Conservation (phyloP, 2,329 filamentous ascomycete genomes). For the Metarhizium sp. region DNA sequence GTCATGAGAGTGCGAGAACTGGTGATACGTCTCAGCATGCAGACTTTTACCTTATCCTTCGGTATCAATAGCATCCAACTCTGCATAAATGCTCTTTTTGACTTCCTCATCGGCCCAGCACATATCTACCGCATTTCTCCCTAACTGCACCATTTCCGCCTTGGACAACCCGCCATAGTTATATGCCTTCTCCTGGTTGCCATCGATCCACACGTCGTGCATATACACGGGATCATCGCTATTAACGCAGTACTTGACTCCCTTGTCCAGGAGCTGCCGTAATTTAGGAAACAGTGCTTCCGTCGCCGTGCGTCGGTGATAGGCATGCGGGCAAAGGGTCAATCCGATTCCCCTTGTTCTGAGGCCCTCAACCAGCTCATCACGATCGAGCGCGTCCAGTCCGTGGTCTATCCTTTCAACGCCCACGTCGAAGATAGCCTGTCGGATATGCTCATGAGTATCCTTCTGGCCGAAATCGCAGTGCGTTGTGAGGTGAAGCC, state of each 20-base stretch:
- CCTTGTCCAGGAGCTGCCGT: slow-evolving; percentile 47
- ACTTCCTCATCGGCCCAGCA: slow-evolving; percentile 32
- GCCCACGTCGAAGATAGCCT: slow-evolving; percentile 50
- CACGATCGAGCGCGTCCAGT: slow-evolving; percentile 51
- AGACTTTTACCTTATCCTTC: neutral
- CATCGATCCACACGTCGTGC: slow-evolving; percentile 39
- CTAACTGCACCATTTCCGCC: slow-evolving; percentile 31
- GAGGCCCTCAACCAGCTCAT: slow-evolving; percentile 45
- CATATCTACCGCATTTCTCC: slow-evolving; percentile 33
- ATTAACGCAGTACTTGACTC: slow-evolving; percentile 60
- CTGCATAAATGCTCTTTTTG: slow-evolving; percentile 20
- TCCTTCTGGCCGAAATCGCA: slow-evolving; percentile 42
- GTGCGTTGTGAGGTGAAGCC: slow-evolving; percentile 36
- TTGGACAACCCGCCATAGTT: slow-evolving; percentile 29
- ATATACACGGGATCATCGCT: slow-evolving; percentile 62
- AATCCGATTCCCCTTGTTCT: slow-evolving; percentile 47
- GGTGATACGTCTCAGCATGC: too few relatives aligned
- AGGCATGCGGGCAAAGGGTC: slow-evolving; percentile 52
- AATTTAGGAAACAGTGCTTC: slow-evolving; percentile 39
- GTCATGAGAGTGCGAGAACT: too few relatives aligned
- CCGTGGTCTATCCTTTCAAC: slow-evolving; percentile 66
- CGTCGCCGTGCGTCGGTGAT: slow-evolving; percentile 11
- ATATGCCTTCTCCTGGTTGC: slow-evolving; percentile 35
- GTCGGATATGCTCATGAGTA: slow-evolving; percentile 40
- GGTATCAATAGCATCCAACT: slow-evolving; percentile 14